Base-by-base conservation (phyloP, 2,329 filamentous ascomycete genomes). In the Botryosphaeria dothidea region DNA sequence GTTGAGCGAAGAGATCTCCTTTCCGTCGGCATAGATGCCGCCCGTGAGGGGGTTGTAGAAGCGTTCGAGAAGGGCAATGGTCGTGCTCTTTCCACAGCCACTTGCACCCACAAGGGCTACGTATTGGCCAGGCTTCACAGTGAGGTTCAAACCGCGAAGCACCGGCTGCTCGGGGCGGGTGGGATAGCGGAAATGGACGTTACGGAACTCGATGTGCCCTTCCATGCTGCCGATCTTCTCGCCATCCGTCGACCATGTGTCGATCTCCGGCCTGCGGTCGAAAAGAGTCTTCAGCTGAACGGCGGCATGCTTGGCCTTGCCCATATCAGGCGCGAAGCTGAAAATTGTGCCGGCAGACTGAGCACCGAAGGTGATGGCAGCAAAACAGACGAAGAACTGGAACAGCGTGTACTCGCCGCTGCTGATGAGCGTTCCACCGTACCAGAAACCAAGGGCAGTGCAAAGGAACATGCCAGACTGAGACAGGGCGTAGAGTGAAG, bases 381-480 rank as follows among this genome's bases (percentile, higher is more conserved):
- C 88, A 79, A 97, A 97, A 72, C 92, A 93, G 52, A 97, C 83
- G 80, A 97, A 98, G 84, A 98, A 98, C 70, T 93, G 90, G 77
- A 94, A 94, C 71, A 92, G 84, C 1, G 49, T 65, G 76, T 95
- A 94, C 75, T 96, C 91, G 51, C 79, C 73, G 65, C 84, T 84
- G 29, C 85, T 88, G 61, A 97, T 90, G 34, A 96, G 81, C 0
- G 85, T 91, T 27, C 92, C 92, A 66, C 93, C 93, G 72, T 95
- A 97, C 92, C 92, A 97, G 82, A 97, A 97, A 1, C 91, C 93
- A 3, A 97, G 86, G 0, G 93, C 93, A 62, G 68, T 68, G 70
- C 89, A 92, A 45, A 93, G 82, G 79, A 96, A 95, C 67, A 92
- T 87, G 66, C 96, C 81, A 0, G 91, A 93, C 79, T 97, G 93